Percentiles rank a stretch among this genome's conserved stretches.
phyloP scores from a whole-genome alignment of 345 rosid genomes.

The Pistacia vera region DNA sequence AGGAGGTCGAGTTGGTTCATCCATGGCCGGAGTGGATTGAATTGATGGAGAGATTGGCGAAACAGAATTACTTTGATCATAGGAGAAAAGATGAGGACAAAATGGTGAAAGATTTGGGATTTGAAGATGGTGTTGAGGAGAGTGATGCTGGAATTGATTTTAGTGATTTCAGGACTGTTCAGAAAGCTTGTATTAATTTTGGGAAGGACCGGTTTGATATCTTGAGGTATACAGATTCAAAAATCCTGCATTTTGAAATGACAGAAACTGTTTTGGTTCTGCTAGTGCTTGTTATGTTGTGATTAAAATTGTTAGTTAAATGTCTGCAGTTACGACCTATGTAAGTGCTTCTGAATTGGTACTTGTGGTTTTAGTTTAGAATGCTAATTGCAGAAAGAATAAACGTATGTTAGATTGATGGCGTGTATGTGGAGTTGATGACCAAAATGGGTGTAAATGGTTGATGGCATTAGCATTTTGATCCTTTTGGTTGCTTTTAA shows the following conservation, averaged over 20 bases:
- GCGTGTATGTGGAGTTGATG: background rate
- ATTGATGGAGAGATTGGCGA: slow-evolving; percentile 80
- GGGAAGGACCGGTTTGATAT: slow-evolving; percentile 98
- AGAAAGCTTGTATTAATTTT: slow-evolving; percentile 80
- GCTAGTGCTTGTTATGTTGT: slow-evolving; percentile 11
- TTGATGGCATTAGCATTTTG: too few species aligned
- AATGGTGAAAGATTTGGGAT: slow-evolving; percentile 58
- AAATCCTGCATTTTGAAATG: background rate
- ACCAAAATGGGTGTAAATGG: too few species aligned
- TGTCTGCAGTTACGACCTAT: background rate
- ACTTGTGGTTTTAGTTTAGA: background rate
- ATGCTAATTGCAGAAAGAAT: background rate
- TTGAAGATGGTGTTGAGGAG: slow-evolving; percentile 36
- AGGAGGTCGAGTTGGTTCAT: slow-evolving; percentile 70
- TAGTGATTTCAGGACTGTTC: slow-evolving; percentile 74
- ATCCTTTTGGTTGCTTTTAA: too few species aligned
- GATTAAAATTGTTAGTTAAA: background rate
- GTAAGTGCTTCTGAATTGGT: background rate
- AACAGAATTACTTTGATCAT: slow-evolving; percentile 93
- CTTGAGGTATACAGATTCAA: slow-evolving; percentile 59
- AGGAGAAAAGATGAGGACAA: slow-evolving; percentile 69
- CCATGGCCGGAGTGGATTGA: slow-evolving; percentile 99
- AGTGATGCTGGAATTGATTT: slow-evolving; percentile 53
- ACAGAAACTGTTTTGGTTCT: background rate
- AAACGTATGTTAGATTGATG: background rate